Base-by-base conservation (phyloP, 257 asterid genomes). In the Orobanche coerulescens region DNA sequence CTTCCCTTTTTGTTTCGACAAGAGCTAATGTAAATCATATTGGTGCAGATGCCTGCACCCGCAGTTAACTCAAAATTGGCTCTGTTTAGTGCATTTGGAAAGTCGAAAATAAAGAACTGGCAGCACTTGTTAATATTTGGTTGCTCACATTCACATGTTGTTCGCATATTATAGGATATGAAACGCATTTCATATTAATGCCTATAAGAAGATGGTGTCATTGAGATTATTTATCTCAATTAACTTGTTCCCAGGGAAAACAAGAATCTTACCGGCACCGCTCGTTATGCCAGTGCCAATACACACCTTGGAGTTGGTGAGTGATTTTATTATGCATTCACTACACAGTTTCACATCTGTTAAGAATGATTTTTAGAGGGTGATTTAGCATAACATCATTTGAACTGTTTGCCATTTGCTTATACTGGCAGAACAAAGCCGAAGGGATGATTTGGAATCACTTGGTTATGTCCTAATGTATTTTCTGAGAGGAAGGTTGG, bases 401-500 rank as follows among this genome's bases (percentile, higher is more conserved):
- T 31, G 13, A 33, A 69, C 10, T 43, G 61, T 69, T 53, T 52
- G 33, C 47, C 44, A 43, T 56, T 47, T 72, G 22, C 43, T 53
- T 60, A 26, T 76, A 40, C 64, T 65, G 73, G 54, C 85, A 90
- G 97, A 90, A 71, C 97, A 90, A 90, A 81, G 94, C 76, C 78
- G 97, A 74, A 83, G 97, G 81, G 96, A 90, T 69, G 97, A 90
- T 78, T 76, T 90, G 82, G 97, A 90, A 71, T 87, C 96, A 71
- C 82, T 90, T 75, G 97, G 96, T 70, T 90, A 87, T 76, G 92
- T 90, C 73, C 94, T 90, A 44, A 85, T 90, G 96, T 90, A 90
- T 78, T 90, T 90, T 71, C 84, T 90, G 70, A 83, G 97, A 79
- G 97, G 97, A 83, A 87, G 97, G 97, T 88, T 74, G 81, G 94